Conservation (phyloP, 305 asterid genomes). For the Coffea humblotiana region DNA sequence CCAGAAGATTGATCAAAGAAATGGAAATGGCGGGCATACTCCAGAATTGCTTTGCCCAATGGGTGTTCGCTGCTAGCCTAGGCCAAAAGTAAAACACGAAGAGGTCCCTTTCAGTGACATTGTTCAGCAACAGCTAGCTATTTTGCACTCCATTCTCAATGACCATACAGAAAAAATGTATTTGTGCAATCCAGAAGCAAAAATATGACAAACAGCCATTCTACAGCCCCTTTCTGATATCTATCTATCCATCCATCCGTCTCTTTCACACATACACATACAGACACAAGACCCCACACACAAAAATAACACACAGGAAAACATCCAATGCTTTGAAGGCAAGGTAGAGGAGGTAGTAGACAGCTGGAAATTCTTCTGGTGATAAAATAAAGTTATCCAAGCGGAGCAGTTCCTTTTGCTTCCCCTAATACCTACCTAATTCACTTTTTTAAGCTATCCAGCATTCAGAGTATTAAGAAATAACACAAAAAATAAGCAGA, state of each 20-base stretch:
- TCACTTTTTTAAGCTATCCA: background rate
- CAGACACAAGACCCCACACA: background rate
- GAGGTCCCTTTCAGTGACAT: background rate
- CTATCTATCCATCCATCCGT: too few species aligned
- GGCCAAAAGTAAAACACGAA: constrained; percentile 19
- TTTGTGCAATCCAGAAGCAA: background rate
- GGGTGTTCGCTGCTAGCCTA: constrained; percentile 99
- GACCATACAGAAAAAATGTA: background rate
- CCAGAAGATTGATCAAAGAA: constrained; percentile 67
- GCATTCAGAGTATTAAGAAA: too few species aligned
- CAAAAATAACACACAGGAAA: background rate
- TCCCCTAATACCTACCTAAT: background rate
- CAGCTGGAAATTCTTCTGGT: background rate
- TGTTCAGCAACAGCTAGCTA: background rate
- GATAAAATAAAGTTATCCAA: background rate
- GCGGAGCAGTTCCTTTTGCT: background rate
- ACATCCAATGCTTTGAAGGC: background rate
- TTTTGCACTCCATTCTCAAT: background rate
- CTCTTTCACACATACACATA: background rate
- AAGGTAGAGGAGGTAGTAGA: background rate
- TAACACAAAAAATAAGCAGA: background rate
- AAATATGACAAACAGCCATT: background rate
- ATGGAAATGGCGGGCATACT: constrained; percentile 92
- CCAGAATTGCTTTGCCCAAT: constrained; percentile 87
- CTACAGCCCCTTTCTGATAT: background rate